These are phyloP conservation scores for Sporothrix euskadiensis DNA, from an alignment of 2,329 filamentous ascomycete species.

Conservation along the genomic window DNA sequence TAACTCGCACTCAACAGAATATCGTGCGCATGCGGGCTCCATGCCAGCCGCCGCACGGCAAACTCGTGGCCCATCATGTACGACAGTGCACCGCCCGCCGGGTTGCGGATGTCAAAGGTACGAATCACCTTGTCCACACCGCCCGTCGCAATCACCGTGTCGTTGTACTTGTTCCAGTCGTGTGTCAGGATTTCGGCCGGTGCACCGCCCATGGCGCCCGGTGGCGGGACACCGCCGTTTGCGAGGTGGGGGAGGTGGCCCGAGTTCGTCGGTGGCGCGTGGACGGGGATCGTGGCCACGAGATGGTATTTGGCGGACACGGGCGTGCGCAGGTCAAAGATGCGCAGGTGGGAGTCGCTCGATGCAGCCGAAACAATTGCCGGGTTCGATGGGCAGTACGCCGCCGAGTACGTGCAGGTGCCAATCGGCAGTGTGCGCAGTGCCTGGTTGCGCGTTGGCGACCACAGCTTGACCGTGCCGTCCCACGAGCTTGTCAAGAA, in stretches of 20 bases:
- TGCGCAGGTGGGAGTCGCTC: slow-evolving; percentile 81
- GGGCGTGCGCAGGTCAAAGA: slow-evolving; percentile 90
- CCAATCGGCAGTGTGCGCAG: slow-evolving; percentile 86
- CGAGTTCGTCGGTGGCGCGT: slow-evolving; percentile 58
- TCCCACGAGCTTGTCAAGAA: slow-evolving; percentile 96
- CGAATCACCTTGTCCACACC: slow-evolving; percentile 86
- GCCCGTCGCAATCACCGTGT: slow-evolving; percentile 79
- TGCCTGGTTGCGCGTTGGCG: slow-evolving; percentile 71
- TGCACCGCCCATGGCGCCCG: slow-evolving; percentile 45
- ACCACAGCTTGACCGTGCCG: slow-evolving; percentile 95
- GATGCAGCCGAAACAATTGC: slow-evolving; percentile 83
- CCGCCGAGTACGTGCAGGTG: slow-evolving; percentile 89
- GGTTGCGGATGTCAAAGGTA: slow-evolving; percentile 85
- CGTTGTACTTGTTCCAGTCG: slow-evolving; percentile 98
- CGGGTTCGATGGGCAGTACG: slow-evolving; percentile 86
- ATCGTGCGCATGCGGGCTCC: slow-evolving; percentile 92
- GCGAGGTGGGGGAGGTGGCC: slow-evolving; percentile 35
- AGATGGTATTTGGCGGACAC: slow-evolving; percentile 86
- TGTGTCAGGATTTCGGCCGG: slow-evolving; percentile 87
- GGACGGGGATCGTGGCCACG: slow-evolving; percentile 78
- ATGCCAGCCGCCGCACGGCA: slow-evolving; percentile 79
- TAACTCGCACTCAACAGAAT: slow-evolving; percentile 87
- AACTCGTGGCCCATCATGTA: slow-evolving; percentile 86
- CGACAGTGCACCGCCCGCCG: slow-evolving; percentile 68
- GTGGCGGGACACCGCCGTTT: slow-evolving; percentile 32